A percentile compares a stretch with the other conserved stretches of the same genome.
Evolutionary conservation across 352 stramenopile genomes (phyloP).

Genomic region (Peronospora tabacina): DNA sequence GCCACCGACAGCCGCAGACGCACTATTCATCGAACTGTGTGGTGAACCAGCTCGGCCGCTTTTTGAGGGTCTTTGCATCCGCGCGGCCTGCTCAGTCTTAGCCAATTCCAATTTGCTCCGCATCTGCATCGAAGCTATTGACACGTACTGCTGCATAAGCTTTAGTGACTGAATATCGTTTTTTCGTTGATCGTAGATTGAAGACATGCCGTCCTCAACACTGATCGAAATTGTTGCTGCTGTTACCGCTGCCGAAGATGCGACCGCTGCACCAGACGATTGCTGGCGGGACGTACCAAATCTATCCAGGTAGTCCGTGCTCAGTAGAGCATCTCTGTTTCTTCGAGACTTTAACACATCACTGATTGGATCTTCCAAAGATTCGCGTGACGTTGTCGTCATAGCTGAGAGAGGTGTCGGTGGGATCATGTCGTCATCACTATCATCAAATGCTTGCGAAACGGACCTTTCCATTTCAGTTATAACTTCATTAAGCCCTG

Average conservation of each 20-base stretch:
- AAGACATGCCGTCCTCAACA: constrained; percentile 19
- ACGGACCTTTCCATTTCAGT: constrained; percentile 44
- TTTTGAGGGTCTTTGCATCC: constrained; percentile 48
- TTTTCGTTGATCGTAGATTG: constrained; percentile 56
- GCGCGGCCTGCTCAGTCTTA: constrained; percentile 66
- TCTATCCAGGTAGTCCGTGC: constrained; percentile 58
- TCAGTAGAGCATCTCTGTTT: constrained; percentile 48
- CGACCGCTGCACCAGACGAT: constrained; percentile 22
- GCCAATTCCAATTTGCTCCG: constrained; percentile 82
- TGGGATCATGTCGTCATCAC: constrained; percentile 23
- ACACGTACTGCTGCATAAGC: constrained; percentile 85
- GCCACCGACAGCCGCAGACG: constrained; percentile 24
- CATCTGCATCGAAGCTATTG: constrained; percentile 85
- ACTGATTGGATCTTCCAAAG: constrained; percentile 21
- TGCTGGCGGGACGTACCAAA: constrained; percentile 36
- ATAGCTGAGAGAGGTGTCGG: constrained; percentile 16
- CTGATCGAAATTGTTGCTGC: constrained; percentile 22
- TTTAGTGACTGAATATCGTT: constrained; percentile 74
- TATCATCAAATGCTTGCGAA: constrained; percentile 25
- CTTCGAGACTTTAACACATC: constrained; percentile 17
- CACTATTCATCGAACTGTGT: constrained; percentile 19
- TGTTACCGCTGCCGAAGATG: constrained; percentile 22
- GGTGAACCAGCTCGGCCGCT: constrained; percentile 25
- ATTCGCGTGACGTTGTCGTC: constrained; percentile 23
- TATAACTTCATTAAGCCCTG: constrained; percentile 42